Base-by-base conservation (phyloP, 495 filamentous ascomycete genomes). In the Lasiosphaeria hispida region DNA sequence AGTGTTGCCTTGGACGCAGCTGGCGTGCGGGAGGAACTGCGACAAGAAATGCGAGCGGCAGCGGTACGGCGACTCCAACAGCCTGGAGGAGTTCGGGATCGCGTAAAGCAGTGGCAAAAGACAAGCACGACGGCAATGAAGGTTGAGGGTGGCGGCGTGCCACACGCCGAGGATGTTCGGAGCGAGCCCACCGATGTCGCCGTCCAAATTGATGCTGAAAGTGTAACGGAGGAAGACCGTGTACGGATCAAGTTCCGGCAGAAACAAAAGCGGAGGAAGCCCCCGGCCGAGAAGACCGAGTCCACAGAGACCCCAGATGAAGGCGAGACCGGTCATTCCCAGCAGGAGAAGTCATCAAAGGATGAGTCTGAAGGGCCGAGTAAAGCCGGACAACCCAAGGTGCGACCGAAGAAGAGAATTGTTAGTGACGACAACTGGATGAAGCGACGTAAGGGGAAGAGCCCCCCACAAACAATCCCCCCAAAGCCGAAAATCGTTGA, bases 381-480 rank as follows among this genome's bases (percentile, higher is more conserved):
- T 19, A 13, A 38, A 30, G 49, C 48, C 17, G 47, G 62, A 11
- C 63, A 53, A 41, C 59, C 67, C 13, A 72, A 69, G 40, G 65
- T 49, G 34, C 61, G 70, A 15, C 89, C 89, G 6, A 84, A 85
- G 63, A 93, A 91, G 75, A 80, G 89, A 47, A 85, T 93, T 18
- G 80, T 93, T 17, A 91, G 89, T 63, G 89, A 93, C 71, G 84
- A 85, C 39, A 86, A 93, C 60, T 93, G 89, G 89, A 79, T 81
- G 72, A 81, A 79, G 65, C 67, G 73, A 33, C 69, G 73, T 53
- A 77, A 76, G 43, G 80, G 78, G 56, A 79, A 75, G 60, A 80
- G 71, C 44, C 69, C 75, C 4, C 66, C 73, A 0, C 75, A 69
- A 47, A 65, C 47, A 42, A 63, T 60, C 37, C 48, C 70, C 39